phyloP scores from a whole-genome alignment of 148 eudicot genomes.

The Rhododendron henanense region DNA sequence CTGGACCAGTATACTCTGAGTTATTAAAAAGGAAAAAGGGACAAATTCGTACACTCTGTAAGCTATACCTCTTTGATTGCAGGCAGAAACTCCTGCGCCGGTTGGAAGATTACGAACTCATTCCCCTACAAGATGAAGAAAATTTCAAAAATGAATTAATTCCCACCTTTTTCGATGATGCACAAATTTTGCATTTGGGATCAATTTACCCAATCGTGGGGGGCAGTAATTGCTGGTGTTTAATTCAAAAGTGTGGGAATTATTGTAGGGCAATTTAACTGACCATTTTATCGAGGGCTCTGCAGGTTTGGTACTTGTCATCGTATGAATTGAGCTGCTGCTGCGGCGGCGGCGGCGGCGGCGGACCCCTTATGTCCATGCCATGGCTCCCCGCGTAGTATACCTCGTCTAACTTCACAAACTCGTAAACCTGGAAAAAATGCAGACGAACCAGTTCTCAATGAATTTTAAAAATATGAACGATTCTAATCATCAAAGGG shows the following conservation, averaged over 20 bases:
- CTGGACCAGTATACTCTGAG: too few relatives aligned
- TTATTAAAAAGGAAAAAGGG: too few relatives aligned
- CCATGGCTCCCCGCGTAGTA: constrained; percentile 97
- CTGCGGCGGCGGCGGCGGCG: neutral
- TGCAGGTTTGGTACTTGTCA: constrained; percentile 33
- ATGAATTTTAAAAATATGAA: too few relatives aligned
- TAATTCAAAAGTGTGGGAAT: too few relatives aligned
- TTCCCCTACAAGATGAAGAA: constrained; percentile 43
- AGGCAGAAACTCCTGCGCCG: constrained; percentile 83
- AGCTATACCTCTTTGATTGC: constrained; percentile 53
- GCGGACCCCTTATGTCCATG: constrained; percentile 83
- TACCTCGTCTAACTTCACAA: constrained; percentile 69
- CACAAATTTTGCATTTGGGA: neutral
- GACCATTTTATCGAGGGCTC: constrained; percentile 45
- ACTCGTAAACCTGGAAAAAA: constrained; percentile 52
- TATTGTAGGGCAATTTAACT: neutral
- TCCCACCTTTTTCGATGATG: neutral
- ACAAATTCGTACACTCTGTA: too few relatives aligned
- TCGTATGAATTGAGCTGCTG: constrained; percentile 32
- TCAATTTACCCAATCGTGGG: neutral
- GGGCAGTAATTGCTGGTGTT: too few relatives aligned
- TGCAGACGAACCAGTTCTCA: neutral
- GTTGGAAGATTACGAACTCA: constrained; percentile 63
- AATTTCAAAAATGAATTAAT: neutral
- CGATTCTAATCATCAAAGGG: neutral